These are phyloP conservation scores for Crithidia acanthocephali DNA, from an alignment of 208 protist species.

Conservation along the genomic window DNA sequence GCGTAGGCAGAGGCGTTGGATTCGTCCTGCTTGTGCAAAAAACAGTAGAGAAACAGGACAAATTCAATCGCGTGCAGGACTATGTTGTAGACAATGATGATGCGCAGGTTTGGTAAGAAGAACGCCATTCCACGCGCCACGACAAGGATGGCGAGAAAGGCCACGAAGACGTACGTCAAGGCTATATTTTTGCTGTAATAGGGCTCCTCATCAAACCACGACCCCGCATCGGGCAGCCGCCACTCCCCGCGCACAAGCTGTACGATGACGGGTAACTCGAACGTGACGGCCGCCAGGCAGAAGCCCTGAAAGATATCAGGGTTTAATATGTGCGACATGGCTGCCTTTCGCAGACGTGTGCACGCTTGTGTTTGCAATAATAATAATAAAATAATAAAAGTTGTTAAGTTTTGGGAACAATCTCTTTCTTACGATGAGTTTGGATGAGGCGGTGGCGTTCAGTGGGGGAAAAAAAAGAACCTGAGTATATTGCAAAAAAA, in stretches of 20 bases:
- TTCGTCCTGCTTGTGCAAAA: constrained; percentile 30
- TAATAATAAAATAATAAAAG: constrained; percentile 12
- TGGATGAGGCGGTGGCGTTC: too few species aligned
- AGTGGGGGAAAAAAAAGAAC: background rate
- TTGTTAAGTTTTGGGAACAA: too few species aligned
- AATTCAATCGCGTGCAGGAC: constrained; percentile 45
- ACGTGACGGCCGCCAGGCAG: constrained; percentile 33
- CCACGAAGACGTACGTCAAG: constrained; percentile 42
- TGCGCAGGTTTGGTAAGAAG: constrained; percentile 40
- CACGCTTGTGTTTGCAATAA: background rate
- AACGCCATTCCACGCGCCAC: constrained; percentile 35
- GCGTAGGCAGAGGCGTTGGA: constrained; percentile 20
- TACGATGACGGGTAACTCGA: constrained; percentile 52
- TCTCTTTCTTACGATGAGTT: too few species aligned
- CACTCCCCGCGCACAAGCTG: constrained; percentile 30
- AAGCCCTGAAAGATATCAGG: constrained; percentile 36
- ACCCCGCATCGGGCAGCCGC: constrained; percentile 29
- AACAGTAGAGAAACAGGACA: constrained; percentile 31
- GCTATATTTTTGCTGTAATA: constrained; percentile 33
- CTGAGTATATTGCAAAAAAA: background rate
- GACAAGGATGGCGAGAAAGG: constrained; percentile 43
- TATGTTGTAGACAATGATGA: constrained; percentile 49
- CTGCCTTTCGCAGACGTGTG: background rate
- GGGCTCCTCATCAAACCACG: constrained; percentile 56
- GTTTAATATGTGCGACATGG: constrained; percentile 8